Base-by-base conservation (phyloP, 2,329 filamentous ascomycete species). In the Colletotrichum filicis region DNA sequence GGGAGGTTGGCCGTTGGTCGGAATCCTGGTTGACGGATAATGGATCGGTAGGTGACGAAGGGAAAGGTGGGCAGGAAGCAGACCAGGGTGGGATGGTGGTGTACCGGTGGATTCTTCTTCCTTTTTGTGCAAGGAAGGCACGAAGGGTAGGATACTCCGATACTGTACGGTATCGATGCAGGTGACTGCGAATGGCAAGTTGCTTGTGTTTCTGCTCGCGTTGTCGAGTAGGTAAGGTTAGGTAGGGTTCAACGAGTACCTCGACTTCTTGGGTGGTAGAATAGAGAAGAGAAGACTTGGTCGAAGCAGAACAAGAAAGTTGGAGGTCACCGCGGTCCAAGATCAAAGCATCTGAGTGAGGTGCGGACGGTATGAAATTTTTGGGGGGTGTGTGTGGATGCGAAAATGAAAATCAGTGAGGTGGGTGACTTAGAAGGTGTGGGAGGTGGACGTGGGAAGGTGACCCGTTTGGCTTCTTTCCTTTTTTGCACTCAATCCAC, bases 1-100 rank as follows among this genome's bases (percentile, higher is more conserved):
- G 66, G 70, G 70, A 73, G 70, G 66, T 73, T 70, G 60, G 70
- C 66, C 70, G 70, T 73, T 70, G 66, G 66, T 70, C 55, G 60
- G 49, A 42, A 62, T 52, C 53, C 68, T 72, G 65, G 52, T 69
- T 62, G 59, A 70, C 66, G 66, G 66, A 59, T 73, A 61, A 56
- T 42, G 59, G 66, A 42, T 73, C 66, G 70, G 66, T 65, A 68
- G 60, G 64, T 69, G 64, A 68, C 42, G 73, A 69, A 52, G 61
- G 60, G 52, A 60, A 71, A 49, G 42, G 59, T 53, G 64, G 68
- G 59, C 42, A 56, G 52, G 62, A 52, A 32, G 53, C 37, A 52
- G 49, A 64, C 35, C 53, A 52, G 46, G 49, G 52, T 53, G 46
- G 61, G 46, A 53, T n/a, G 61, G 61, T 55, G 52, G 52, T 14